These are phyloP conservation scores for Coelastrella sp. DNA, from an alignment of 139 green algal genomes.

Conservation along the genomic window DNA sequence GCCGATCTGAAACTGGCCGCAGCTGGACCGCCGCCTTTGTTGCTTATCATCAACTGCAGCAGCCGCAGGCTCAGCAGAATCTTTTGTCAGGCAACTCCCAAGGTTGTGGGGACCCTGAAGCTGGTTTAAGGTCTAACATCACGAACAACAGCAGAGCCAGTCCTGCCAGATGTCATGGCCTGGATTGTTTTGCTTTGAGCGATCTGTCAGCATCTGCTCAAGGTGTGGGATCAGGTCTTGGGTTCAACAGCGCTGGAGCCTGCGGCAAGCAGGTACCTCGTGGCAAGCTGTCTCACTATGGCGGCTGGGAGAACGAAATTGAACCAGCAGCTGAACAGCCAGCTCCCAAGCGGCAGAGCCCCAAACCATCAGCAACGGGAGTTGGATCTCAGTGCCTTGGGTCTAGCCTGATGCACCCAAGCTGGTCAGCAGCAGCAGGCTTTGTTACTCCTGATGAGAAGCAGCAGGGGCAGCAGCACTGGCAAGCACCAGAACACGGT, in stretches of 20 bases:
- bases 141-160: no score
- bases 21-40: not conserved
- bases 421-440: not conserved
- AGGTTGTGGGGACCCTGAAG: no score
- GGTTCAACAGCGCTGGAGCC: not conserved
- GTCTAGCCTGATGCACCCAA: no score
- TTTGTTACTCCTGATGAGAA: not conserved
- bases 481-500: not conserved
- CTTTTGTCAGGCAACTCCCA: no score
- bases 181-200: not conserved
- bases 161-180: no score
- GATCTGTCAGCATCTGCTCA: not conserved
- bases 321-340: not conserved
- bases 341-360: not conserved
- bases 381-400: not conserved
- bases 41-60: not conserved
- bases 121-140: no score
- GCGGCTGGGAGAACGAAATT: not conserved
- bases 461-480: not conserved
- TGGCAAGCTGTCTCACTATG: not conserved
- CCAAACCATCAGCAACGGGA: not conserved
- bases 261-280: not conserved
- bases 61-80: not conserved
- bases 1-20: not conserved
- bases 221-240: not conserved